Base-by-base conservation (phyloP, 306 rosid genomes). In the Gastrolobium villosum region DNA sequence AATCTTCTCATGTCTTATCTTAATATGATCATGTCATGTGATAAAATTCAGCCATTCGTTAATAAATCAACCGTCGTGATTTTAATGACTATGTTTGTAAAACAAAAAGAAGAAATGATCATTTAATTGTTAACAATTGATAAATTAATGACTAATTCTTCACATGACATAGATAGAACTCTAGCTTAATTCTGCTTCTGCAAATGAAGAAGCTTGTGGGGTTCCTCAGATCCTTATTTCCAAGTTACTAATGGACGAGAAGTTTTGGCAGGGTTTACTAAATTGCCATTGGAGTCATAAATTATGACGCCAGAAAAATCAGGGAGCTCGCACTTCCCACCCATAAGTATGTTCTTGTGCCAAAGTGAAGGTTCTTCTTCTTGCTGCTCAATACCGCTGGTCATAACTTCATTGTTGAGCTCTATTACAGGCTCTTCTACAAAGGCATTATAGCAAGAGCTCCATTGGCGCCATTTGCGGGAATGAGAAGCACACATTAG, bases 331-430 rank as follows among this genome's bases (percentile, higher is more conserved):
- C 99, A 93, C 87, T 93, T 89, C 4, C 98, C 98, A 0, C 99
- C 98, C 98, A 93, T 93, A 10, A 93, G 89, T 7, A 95, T 95
- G 78, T 93, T 95, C 89, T 87, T 92, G 83, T 89, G 91, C 99
- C 99, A 91, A 11, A 92, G 49, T 2, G 98, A 81, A 79, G 34
- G 85, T 69, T 74, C 87, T 28, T 79, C 86, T 77, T 74, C 82
- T 34, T 84, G 81, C 14, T 87, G 85, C 36, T 72, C 63, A 30
- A 66, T 48, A 14, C 72, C 84, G 7, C 80, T 61, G 5, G 65
- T 56, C 69, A 77, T 73, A 2, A 62, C 75, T 56, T 86, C 83
- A 5, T 80, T 82, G 78, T 79, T 65, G 64, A 82, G 71, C 71
- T 79, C 86, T 65, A 88, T 88, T 8, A 86, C 89, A 15, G 92